phyloP scores from a whole-genome alignment of 2,329 filamentous ascomycete genomes.

The Exophiala sp. region DNA sequence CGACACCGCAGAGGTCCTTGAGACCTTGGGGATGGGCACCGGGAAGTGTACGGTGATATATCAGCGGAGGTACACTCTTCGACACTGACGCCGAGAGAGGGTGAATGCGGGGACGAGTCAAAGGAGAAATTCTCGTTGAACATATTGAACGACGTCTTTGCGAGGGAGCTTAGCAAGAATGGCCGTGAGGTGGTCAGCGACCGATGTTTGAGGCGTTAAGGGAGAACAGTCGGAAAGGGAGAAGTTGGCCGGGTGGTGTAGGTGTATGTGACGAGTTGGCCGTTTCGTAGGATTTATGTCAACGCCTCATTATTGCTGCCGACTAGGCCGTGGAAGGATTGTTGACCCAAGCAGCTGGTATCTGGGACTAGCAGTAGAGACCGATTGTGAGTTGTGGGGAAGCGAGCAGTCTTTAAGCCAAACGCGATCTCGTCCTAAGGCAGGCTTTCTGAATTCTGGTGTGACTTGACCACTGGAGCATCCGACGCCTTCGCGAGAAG shows the following conservation, averaged over 20 bases:
- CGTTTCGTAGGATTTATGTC: not conserved
- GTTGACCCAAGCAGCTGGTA: not conserved
- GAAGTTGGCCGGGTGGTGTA: not conserved
- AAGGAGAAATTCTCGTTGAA: slow-evolving; percentile 30
- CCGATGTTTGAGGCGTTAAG: not conserved
- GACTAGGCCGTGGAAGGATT: too few species aligned
- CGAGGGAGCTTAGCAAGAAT: not conserved
- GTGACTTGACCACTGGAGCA: not conserved
- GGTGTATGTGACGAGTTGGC: not conserved
- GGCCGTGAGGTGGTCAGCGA: not conserved
- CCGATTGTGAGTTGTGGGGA: not conserved
- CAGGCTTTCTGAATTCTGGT: not conserved
- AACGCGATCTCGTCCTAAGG: not conserved
- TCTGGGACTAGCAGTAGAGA: not conserved
- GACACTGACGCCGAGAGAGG: slow-evolving; percentile 4
- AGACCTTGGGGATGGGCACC: slow-evolving; percentile 24
- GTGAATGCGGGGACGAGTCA: slow-evolving; percentile 16
- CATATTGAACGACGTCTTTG: slow-evolving; percentile 16
- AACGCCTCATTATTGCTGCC: not conserved
- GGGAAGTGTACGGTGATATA: slow-evolving; percentile 27
- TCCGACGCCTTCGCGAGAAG: not conserved
- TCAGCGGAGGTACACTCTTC: slow-evolving; percentile 22
- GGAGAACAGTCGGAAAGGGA: not conserved
- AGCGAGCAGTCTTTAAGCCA: not conserved
- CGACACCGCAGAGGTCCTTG: slow-evolving; percentile 12